Conservation (phyloP, 345 rosid genomes). For the Salix viminalis region DNA sequence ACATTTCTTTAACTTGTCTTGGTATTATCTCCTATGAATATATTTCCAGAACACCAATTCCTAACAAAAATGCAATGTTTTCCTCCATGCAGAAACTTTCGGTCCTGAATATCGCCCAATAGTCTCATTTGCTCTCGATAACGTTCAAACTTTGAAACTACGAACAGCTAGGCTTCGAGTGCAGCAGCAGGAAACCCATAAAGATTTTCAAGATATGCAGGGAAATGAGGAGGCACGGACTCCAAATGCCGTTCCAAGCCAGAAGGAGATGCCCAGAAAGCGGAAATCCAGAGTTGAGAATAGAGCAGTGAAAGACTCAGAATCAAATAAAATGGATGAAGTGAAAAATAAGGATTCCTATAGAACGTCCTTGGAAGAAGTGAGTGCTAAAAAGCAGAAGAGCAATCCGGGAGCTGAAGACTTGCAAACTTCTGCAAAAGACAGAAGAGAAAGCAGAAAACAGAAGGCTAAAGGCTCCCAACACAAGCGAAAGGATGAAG, state of each 20-base stretch:
- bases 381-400: conserved; percentile 38
- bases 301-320: conserved; percentile 17
- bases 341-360: conserved; percentile 16
- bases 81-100: conserved; percentile 60
- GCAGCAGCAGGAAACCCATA: conserved; percentile 35
- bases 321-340: conserved; percentile 12
- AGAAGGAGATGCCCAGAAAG: conserved; percentile 36
- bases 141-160: conserved; percentile 69
- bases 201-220: conserved; percentile 20
- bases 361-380: conserved; percentile 13
- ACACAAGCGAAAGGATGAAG: conserved; percentile 19
- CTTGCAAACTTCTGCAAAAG: conserved; percentile 17
- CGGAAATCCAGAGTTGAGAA: conserved; percentile 39
- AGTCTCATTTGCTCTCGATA: conserved; percentile 77
- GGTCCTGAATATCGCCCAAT: conserved; percentile 74
- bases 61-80: conserved; percentile 4
- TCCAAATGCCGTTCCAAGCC: conserved; percentile 10
- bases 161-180: conserved; percentile 45
- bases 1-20: not conserved
- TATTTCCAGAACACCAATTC: not conserved
- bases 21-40: not conserved
- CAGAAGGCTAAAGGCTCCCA: conserved; percentile 21
- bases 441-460: conserved; percentile 12
- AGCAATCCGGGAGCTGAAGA: conserved; percentile 25
- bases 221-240: not conserved